Evolutionary conservation across 1,139 yeast species (phyloP), one percentile per base, ranked within the genome.

Genomic region (Pneumocystis canis): DNA sequence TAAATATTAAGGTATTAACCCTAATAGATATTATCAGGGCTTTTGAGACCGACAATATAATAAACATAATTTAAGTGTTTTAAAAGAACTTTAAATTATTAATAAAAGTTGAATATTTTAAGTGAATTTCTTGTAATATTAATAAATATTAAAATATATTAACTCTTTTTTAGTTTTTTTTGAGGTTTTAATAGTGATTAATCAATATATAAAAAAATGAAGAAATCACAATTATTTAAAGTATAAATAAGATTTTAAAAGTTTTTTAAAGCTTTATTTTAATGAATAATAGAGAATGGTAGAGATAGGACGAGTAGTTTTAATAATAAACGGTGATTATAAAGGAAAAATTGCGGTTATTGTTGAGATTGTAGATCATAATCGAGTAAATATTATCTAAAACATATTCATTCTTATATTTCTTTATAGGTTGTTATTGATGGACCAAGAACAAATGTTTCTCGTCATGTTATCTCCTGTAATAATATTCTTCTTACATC

Each of bases 221-320:
- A 11, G 6, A 9, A 18, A 11, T 28, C 31, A 18, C 95, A 79
- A 83, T 95, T 80, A 88, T 87, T 90, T 90, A 97, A 18, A 14
- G 63, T 61, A 53, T 58, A 18, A 5, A 33, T 39, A n/a, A n/a
- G n/a, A n/a, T 61, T 58, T n/a, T 28, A 14, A 28, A 39, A 40
- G 37, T 7, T 35, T 28, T 57, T 1, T 28, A 37, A 57, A 16
- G 11, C 11, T 37, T 14, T 2, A 7, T 35, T 59, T 54, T 47
- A 63, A 63, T 41, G 61, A 63, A 32, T 61, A 62, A 60, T 62
- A 65, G 97, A 89, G 97, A 87, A 85, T 83, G 78, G 98, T 94
- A 79, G 96, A 92, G 84, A 87, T 90, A 77, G 99, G 99, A 79
- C 96, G 98, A 83, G 89, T 94, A 78, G 96, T 90, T 80, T 86